Evolutionary conservation across 208 protist species (phyloP), one percentile per base, ranked within the genome.

Genomic region (Leishmania aethiopica): DNA sequence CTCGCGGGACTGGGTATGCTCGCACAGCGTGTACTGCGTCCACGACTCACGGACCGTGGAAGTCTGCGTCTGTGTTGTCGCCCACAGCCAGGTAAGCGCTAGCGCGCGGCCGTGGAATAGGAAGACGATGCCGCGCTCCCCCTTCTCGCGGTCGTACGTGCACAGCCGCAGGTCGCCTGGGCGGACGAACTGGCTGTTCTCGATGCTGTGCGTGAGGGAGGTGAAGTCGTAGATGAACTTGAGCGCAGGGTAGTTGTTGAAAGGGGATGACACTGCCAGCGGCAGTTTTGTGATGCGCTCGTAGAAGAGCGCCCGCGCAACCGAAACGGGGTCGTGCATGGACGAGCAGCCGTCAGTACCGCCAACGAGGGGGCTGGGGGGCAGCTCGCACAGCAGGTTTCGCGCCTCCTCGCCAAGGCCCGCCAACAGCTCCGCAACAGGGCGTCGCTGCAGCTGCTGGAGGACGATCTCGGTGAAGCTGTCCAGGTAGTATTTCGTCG

Each of bases 171-270:
- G 78, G 75, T 87, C 75, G 69, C 82, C 75, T 53, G 74, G 42
- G 53, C 67, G 45, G 4, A 40, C 49, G 11, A 70, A 51, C 22
- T 72, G 67, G 49, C 40, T 59, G 51, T 76, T 70, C 40, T 79
- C 81, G 59, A 79, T 70, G 78, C 78, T 79, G 74, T 77, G 55
- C n/a, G 45, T 76, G 35, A 93, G 77, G 55, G 89, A 90, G 2
- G 84, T 76, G 51, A 90, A 90, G 80, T 95, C 92, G 67, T 89
- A 92, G 59, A 95, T 64, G 71, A 93, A 93, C 83, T 93, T 95
- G 1, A 95, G 82, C 2, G 88, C 88, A 0, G 90, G 92, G 82
- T 93, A 95, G 80, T 88, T 95, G 78, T 95, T 95, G 86, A 89
- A 95, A 77, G 79, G 77, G 17, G 86, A 84, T 2, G 81, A 62